Base-by-base conservation (phyloP, 495 filamentous ascomycete species). In the Penicillium diatomitis region DNA sequence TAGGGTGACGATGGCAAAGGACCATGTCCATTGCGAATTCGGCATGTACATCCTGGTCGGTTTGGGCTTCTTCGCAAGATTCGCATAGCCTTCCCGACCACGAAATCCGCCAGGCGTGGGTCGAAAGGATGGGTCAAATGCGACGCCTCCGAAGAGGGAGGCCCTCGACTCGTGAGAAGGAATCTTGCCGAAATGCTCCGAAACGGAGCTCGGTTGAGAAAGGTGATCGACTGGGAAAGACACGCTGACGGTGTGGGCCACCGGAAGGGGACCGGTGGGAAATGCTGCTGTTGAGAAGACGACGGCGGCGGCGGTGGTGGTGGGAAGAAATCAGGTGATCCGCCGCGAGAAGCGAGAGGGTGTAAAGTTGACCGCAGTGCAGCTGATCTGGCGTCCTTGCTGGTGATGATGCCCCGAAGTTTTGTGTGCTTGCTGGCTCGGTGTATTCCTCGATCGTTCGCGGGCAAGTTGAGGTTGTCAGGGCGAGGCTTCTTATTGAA, bases 11-110 rank as follows among this genome's bases (percentile, higher is more conserved):
- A 83, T 60, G 58, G 90, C 75, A 62, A 96, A 96, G 48, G 81
- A 68, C 81, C 89, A 92, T 3, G 89, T 88, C 94, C 94, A 98
- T 56, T 72, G 72, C 4, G 87, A 84, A 58, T 80, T 85, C 44
- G 91, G 82, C 54, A 82, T 72, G 55, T 88, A 89, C 73, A 84
- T 82, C 56, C 64, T 76, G 52, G 60, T 50, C 49, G 51, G 57
- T 11, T 47, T 39, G 1, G 49, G 49, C 5, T 32, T 34, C 2
- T 65, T 55, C 2, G 58, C 41, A 20, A 66, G 60, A 58, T 69
- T 70, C 40, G 70, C 54, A 56, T 79, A 75, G 8, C 77, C 77
- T 68, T 84, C 73, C 51, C 79, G 70, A 37, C 72, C 62, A 55
- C 75, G 76, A 59, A 78, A 82, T 27, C 78, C 77, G 38, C 69